Percentiles rank a stretch among this genome's conserved stretches.
Evolutionary conservation across 2,329 filamentous ascomycete species (phyloP).

Genomic region (Cladosporium sphaerospermum): DNA sequence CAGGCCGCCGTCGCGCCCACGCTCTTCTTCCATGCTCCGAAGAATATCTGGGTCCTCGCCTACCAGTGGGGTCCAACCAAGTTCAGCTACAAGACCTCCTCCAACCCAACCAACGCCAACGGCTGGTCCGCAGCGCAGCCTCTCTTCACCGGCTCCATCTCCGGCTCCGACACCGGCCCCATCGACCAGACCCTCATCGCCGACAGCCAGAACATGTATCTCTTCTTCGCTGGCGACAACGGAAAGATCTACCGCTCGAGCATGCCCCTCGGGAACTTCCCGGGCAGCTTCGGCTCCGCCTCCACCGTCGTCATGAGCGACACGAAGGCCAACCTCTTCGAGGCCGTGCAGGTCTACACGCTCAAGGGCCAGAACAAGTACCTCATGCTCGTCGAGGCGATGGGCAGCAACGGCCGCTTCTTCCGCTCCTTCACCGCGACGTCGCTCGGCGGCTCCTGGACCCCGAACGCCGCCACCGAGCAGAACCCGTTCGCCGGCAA

Average conservation of each 20-base stretch:
- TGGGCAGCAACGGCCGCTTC: conserved; percentile 52
- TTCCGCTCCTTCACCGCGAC: conserved; percentile 62
- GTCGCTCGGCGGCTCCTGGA: conserved; percentile 53
- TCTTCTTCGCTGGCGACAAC: conserved; percentile 63
- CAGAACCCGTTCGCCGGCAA: conserved; percentile 58
- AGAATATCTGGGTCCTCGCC: conserved; percentile 56
- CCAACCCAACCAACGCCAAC: conserved; percentile 51
- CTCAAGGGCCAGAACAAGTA: conserved; percentile 50
- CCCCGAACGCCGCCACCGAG: conserved; percentile 50
- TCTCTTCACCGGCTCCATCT: conserved; percentile 53
- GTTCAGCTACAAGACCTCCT: conserved; percentile 57
- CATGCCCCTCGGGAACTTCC: conserved; percentile 59
- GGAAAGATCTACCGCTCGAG: conserved; percentile 59
- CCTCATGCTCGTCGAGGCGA: conserved; percentile 62
- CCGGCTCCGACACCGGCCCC: conserved; percentile 43
- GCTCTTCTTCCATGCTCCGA: conserved; percentile 57
- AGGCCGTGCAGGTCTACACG: conserved; percentile 62
- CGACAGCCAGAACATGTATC: conserved; percentile 56
- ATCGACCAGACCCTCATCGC: conserved; percentile 62
- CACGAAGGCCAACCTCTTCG: conserved; percentile 53
- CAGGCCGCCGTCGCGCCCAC: conserved; percentile 51
- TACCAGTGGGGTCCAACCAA: conserved; percentile 57
- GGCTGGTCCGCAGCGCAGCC: conserved; percentile 50
- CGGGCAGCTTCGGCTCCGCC: conserved; percentile 50
- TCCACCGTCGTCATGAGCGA: conserved; percentile 50